A percentile compares a stretch with the other conserved stretches of the same genome.
Evolutionary conservation across 2,329 filamentous ascomycete genomes (phyloP).

Genomic region (Macroventuria anomochaeta): DNA sequence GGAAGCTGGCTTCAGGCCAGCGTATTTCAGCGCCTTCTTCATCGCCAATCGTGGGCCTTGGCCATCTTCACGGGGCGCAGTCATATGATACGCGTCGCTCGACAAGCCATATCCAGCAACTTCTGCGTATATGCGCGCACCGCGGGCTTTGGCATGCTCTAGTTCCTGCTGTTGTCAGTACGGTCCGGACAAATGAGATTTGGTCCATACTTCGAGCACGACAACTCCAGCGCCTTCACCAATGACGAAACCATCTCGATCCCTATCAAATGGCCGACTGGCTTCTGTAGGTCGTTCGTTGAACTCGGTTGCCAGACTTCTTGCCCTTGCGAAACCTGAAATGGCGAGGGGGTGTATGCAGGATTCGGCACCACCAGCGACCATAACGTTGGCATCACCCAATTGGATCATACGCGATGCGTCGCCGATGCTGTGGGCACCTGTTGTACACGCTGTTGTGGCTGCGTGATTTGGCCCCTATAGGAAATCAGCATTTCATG

Average conservation of each 20-base stretch:
- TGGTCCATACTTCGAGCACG: constrained; percentile 70
- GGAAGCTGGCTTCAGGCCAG: constrained; percentile 68
- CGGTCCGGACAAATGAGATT: not conserved
- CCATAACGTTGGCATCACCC: constrained; percentile 92
- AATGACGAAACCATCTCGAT: constrained; percentile 86
- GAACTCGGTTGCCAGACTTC: constrained; percentile 82
- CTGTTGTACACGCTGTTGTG: constrained; percentile 95
- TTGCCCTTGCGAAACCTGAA: constrained; percentile 86
- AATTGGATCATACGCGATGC: constrained; percentile 90
- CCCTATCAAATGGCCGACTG: constrained; percentile 85
- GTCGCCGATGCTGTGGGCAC: constrained; percentile 92
- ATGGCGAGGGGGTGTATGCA: constrained; percentile 95
- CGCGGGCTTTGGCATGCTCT: constrained; percentile 80
- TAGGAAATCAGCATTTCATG: constrained; percentile 8
- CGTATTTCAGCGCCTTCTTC: constrained; percentile 79
- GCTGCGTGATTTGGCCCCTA: constrained; percentile 89
- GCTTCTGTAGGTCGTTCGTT: constrained; percentile 74
- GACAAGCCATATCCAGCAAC: constrained; percentile 88
- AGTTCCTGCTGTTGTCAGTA: constrained; percentile 63
- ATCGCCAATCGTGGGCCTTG: constrained; percentile 83
- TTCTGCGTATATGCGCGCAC: constrained; percentile 86
- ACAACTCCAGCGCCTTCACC: constrained; percentile 89
- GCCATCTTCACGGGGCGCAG: constrained; percentile 83
- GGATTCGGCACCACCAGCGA: constrained; percentile 93
- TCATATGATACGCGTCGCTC: constrained; percentile 92